Percentiles rank a stretch among this genome's conserved stretches.
phyloP scores from a whole-genome alignment of 306 rosid genomes.

The Acacia confusa region DNA sequence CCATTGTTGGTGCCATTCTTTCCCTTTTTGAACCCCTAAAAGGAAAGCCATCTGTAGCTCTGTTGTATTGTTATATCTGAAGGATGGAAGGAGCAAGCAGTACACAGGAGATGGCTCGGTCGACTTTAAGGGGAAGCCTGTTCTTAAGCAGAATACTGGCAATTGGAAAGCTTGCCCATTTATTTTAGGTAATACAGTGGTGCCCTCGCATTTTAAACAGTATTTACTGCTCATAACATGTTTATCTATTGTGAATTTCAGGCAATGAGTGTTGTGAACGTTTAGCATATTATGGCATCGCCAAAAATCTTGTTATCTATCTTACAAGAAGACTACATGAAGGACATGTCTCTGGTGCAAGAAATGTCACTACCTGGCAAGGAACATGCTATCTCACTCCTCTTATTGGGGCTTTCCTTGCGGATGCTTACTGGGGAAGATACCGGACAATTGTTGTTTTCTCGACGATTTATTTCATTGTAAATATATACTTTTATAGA shows the following conservation, averaged over 20 bases:
- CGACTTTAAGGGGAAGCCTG: constrained; percentile 65
- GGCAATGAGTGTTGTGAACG: constrained; percentile 96
- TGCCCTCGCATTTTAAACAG: neutral
- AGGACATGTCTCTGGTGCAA: constrained; percentile 89
- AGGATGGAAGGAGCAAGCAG: constrained; percentile 47
- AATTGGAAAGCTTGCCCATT: constrained; percentile 79
- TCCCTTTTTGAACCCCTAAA: neutral
- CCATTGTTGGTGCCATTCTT: neutral
- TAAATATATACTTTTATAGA: constrained; percentile 36
- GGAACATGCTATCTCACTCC: constrained; percentile 99
- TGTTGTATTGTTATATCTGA: constrained; percentile 22
- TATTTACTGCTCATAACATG: neutral
- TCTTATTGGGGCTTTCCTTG: constrained; percentile 89
- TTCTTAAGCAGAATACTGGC: constrained; percentile 56
- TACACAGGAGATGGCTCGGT: constrained; percentile 74
- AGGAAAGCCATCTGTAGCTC: neutral
- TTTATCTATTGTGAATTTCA: constrained; percentile 35
- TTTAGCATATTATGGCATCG: constrained; percentile 92
- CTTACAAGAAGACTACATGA: constrained; percentile 77
- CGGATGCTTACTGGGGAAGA: constrained; percentile 98
- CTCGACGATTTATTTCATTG: constrained; percentile 79
- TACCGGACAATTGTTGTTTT: constrained; percentile 91
- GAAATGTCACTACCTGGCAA: constrained; percentile 93
- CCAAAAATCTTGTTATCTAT: constrained; percentile 89
- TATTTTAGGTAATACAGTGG: constrained; percentile 55